These are phyloP conservation scores for Erodium maritimum DNA, from an alignment of 345 rosid genomes.

Conservation along the genomic window DNA sequence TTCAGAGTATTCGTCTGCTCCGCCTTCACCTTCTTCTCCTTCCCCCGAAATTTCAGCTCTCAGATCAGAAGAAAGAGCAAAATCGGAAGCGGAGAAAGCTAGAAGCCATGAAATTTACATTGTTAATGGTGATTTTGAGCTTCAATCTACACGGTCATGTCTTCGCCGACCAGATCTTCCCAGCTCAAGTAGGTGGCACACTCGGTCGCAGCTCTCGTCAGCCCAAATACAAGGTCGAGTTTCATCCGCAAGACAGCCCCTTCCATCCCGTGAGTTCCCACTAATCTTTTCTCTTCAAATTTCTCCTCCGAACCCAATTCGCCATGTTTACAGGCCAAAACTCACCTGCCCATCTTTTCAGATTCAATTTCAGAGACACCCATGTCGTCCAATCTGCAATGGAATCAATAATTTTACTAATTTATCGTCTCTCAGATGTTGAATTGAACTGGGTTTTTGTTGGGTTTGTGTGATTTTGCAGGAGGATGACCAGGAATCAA, in stretches of 20 bases:
- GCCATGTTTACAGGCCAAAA: too few species aligned
- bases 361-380: too few species aligned
- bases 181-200: slow-evolving; percentile 60
- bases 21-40: too few species aligned
- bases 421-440: neutral
- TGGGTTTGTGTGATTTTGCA: slow-evolving; percentile 18
- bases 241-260: slow-evolving; percentile 54
- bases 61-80: too few species aligned
- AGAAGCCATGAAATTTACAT: slow-evolving; percentile 14
- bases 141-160: slow-evolving; percentile 11
- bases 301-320: slow-evolving; percentile 15
- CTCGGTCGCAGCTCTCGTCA: slow-evolving; percentile 63
- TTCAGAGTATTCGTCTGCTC: too few species aligned
- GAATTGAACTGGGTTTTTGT: neutral
- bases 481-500: slow-evolving; percentile 70
- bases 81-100: slow-evolving; percentile 1
- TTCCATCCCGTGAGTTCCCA: slow-evolving; percentile 59
- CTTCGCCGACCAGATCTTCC: slow-evolving; percentile 51
- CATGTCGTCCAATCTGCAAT: neutral
- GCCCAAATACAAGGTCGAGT: slow-evolving; percentile 70
- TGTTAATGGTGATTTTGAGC: slow-evolving; percentile 14
- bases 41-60: too few species aligned
- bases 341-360: neutral
- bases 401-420: too few species aligned
- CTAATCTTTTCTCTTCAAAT: slow-evolving; percentile 22